A percentile compares a stretch with the other conserved stretches of the same genome.
Evolutionary conservation across 495 filamentous ascomycete genomes (phyloP).

Genomic region (Lasiosphaeria ovina): DNA sequence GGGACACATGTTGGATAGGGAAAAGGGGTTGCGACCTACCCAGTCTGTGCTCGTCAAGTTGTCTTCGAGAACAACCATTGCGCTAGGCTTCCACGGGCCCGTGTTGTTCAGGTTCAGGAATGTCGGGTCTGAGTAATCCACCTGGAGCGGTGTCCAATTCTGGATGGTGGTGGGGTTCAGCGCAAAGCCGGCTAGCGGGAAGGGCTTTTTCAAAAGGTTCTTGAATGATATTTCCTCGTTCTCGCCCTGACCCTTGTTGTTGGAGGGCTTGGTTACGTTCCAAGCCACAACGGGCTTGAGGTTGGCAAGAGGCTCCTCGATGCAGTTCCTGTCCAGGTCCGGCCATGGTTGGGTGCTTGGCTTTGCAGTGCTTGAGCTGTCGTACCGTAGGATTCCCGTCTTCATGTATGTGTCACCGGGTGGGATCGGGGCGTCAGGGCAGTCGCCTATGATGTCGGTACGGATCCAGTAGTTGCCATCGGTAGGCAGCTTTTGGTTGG

Average conservation of each 20-base stretch:
- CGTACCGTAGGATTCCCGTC: slow-evolving; percentile 55
- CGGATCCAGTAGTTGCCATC: slow-evolving; percentile 16
- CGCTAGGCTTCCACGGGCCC: not conserved
- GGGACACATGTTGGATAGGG: too few relatives aligned
- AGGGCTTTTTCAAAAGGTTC: not conserved
- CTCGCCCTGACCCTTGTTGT: not conserved
- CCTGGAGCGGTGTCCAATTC: not conserved
- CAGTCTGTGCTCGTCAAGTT: not conserved
- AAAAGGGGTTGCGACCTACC: too few relatives aligned
- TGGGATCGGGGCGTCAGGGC: not conserved
- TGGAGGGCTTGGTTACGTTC: not conserved
- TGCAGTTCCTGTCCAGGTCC: not conserved
- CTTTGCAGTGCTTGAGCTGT: slow-evolving; percentile 25
- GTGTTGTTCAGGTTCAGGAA: not conserved
- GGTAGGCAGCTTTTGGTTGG: not conserved
- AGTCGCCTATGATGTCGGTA: not conserved
- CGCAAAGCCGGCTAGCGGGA: not conserved
- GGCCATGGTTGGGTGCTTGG: slow-evolving; percentile 25
- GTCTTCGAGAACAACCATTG: not conserved
- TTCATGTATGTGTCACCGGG: slow-evolving; percentile 37
- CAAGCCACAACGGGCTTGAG: slow-evolving; percentile 10
- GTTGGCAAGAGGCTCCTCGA: not conserved
- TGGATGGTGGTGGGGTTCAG: not conserved
- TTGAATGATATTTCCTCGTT: not conserved
- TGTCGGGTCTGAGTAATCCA: not conserved